phyloP scores from a whole-genome alignment of 2,329 filamentous ascomycete species.

The Cyphellophora europaea region DNA sequence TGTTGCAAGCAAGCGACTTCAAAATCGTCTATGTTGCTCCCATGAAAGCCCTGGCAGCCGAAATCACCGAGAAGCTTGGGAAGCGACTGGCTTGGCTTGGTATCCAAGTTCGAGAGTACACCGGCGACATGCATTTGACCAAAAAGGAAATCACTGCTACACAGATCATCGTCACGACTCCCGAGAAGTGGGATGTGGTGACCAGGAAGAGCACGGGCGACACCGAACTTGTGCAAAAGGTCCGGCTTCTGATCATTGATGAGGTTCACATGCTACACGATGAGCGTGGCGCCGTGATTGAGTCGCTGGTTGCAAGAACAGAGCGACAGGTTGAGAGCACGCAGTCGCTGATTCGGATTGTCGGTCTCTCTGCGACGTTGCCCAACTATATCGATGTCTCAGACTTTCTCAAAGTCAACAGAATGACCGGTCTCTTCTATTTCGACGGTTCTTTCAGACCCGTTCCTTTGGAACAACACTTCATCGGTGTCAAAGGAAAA shows the following conservation, averaged over 20 bases:
- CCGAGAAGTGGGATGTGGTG: slow-evolving; percentile 98
- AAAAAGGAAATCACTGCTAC: slow-evolving; percentile 93
- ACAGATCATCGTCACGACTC: slow-evolving; percentile 96
- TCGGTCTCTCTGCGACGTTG: slow-evolving; percentile 88
- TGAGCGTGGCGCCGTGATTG: slow-evolving; percentile 88
- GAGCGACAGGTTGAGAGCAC: slow-evolving; percentile 96
- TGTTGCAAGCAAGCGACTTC: slow-evolving; percentile 77
- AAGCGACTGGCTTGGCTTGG: slow-evolving; percentile 90
- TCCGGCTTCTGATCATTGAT: slow-evolving; percentile 90
- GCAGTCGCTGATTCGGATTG: slow-evolving; percentile 90
- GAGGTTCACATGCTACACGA: slow-evolving; percentile 99
- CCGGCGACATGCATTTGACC: slow-evolving; percentile 96
- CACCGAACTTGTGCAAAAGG: slow-evolving; percentile 95
- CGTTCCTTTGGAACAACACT: slow-evolving; percentile 93
- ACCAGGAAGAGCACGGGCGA: slow-evolving; percentile 95
- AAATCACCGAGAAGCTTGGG: slow-evolving; percentile 89
- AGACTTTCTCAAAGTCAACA: slow-evolving; percentile 94
- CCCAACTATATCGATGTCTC: slow-evolving; percentile 96
- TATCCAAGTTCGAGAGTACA: slow-evolving; percentile 84
- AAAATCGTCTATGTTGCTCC: slow-evolving; percentile 98
- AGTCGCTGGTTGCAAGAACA: slow-evolving; percentile 89
- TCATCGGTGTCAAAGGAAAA: slow-evolving; percentile 92
- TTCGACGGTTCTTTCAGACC: slow-evolving; percentile 94
- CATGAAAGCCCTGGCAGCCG: slow-evolving; percentile 96
- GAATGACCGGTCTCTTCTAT: slow-evolving; percentile 86